Evolutionary conservation across 306 rosid species (phyloP).

Genomic region (Casuarina cunninghamiana): DNA sequence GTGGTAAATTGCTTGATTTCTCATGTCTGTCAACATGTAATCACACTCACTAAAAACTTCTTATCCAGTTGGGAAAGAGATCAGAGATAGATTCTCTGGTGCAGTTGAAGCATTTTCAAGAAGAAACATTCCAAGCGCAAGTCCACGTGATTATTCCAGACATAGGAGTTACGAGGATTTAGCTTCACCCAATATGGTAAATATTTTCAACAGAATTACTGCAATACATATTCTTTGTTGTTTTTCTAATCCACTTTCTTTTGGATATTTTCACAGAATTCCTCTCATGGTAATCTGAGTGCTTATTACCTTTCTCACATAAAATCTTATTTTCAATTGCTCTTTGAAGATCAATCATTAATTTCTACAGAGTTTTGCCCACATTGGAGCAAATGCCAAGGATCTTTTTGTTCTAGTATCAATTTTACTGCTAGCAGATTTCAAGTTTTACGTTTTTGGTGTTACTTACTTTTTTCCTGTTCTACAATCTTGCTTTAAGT

Average conservation of each 20-base stretch:
- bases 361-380: background rate
- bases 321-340: background rate
- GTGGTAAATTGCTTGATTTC: conserved; percentile 20
- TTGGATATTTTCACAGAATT: background rate
- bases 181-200: conserved; percentile 65
- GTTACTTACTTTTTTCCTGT: background rate
- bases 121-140: conserved; percentile 56
- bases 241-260: background rate
- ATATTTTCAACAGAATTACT: conserved; percentile 20
- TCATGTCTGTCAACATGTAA: conserved; percentile 23
- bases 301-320: background rate
- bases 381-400: background rate
- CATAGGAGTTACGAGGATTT: conserved; percentile 65
- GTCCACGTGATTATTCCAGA: conserved; percentile 68
- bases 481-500: background rate
- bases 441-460: background rate
- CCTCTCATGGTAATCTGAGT: background rate
- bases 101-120: conserved; percentile 80
- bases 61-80: conserved; percentile 77
- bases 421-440: background rate
- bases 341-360: background rate
- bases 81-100: conserved; percentile 84
- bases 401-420: background rate
- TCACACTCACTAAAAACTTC: conserved; percentile 35
- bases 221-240: background rate